phyloP scores from a whole-genome alignment of 2,329 filamentous ascomycete species.

The Aspergillus costaricaensis region DNA sequence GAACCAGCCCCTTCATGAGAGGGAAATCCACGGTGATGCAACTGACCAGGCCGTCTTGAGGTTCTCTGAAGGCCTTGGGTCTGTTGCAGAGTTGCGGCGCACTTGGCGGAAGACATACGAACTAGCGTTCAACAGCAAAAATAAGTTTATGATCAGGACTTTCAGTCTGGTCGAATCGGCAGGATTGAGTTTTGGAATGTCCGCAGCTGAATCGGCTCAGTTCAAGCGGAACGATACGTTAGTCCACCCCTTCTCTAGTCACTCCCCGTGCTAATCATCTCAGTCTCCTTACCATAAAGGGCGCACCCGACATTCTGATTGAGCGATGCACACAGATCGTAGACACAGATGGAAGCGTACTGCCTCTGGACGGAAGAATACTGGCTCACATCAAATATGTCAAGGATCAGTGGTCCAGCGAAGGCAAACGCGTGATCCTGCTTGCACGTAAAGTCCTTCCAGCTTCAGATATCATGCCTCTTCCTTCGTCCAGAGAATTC shows the following conservation, averaged over 20 bases:
- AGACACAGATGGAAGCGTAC: constrained; percentile 56
- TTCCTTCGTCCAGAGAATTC: constrained; percentile 52
- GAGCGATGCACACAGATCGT: constrained; percentile 62
- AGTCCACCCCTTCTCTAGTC: background rate
- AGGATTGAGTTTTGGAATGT: constrained; percentile 5
- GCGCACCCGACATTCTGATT: constrained; percentile 73
- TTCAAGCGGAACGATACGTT: constrained; percentile 10
- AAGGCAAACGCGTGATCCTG: constrained; percentile 68
- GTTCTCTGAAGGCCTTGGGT: constrained; percentile 66
- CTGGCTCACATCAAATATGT: constrained; percentile 55
- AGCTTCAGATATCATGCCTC: constrained; percentile 39
- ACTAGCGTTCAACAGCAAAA: constrained; percentile 77
- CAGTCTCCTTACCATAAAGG: constrained; percentile 72
- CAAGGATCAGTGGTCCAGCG: constrained; percentile 69
- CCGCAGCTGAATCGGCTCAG: constrained; percentile 5
- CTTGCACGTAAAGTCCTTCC: constrained; percentile 63
- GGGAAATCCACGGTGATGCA: constrained; percentile 71
- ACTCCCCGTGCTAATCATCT: background rate
- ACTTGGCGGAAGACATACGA: constrained; percentile 68
- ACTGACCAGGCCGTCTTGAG: constrained; percentile 75
- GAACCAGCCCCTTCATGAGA: constrained; percentile 59
- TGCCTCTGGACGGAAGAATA: constrained; percentile 51
- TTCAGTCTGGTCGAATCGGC: constrained; percentile 44
- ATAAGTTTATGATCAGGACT: constrained; percentile 76
- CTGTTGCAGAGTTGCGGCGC: constrained; percentile 61